Conservation (phyloP, 768 basidiomycete species). For the Solioccasus polychromus region DNA sequence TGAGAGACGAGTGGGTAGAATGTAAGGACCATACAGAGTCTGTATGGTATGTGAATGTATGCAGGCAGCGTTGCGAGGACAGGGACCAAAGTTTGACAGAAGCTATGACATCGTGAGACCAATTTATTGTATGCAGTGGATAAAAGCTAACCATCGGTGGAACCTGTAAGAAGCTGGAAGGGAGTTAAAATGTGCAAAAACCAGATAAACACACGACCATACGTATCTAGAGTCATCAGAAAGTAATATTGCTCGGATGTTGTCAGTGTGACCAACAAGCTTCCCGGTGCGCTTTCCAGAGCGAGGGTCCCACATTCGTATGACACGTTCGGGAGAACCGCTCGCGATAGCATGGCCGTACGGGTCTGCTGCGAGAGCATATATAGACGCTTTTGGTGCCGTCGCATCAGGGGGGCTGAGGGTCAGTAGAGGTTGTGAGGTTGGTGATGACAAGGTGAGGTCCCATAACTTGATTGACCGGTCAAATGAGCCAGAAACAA, state of each 20-base stretch:
- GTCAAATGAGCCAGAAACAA: conserved; percentile 94
- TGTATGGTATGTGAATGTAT: conserved; percentile 94
- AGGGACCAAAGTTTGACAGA: conserved; percentile 96
- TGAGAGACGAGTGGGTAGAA: conserved; percentile 83
- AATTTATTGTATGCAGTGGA: neutral
- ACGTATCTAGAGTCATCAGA: conserved; percentile 92
- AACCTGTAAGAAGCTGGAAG: conserved; percentile 73
- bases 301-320: conserved; percentile 93
- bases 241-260: conserved; percentile 85
- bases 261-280: conserved; percentile 95
- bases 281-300: conserved; percentile 78
- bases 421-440: conserved; percentile 56
- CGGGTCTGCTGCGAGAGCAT: conserved; percentile 77
- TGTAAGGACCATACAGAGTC: conserved; percentile 93
- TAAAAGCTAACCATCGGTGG: conserved; percentile 60
- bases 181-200: conserved; percentile 9
- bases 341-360: conserved; percentile 80
- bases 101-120: conserved; percentile 35
- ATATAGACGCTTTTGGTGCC: conserved; percentile 68
- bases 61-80: conserved; percentile 80
- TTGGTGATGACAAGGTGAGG: conserved; percentile 43
- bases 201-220: conserved; percentile 31
- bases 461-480: conserved; percentile 95
- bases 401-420: conserved; percentile 65
- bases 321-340: conserved; percentile 87